A percentile compares a stretch with the other conserved stretches of the same genome.
phyloP scores from a whole-genome alignment of 1,139 yeast genomes.

The Arxiozyma heterogenica region DNA sequence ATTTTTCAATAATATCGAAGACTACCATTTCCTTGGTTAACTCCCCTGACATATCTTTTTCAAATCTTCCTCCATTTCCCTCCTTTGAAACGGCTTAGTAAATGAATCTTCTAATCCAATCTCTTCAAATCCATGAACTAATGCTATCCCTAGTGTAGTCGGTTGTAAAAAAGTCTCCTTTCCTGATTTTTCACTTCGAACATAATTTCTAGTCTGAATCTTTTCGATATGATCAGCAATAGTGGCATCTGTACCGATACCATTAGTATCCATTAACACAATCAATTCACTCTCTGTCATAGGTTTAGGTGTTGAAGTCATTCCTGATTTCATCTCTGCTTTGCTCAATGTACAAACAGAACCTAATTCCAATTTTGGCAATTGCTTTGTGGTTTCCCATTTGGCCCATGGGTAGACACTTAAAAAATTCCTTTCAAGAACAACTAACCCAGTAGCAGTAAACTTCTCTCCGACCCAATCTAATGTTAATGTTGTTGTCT shows the following conservation, averaged over 20 bases:
- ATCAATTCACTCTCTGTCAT: constrained; percentile 91
- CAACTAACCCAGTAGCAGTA: constrained; percentile 61
- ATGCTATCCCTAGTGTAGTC: constrained; percentile 73
- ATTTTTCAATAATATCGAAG: constrained; percentile 47
- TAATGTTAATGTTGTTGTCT: constrained; percentile 50
- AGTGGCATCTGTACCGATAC: constrained; percentile 98
- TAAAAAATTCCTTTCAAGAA: constrained; percentile 62
- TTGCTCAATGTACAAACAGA: constrained; percentile 46
- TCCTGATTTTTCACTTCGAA: constrained; percentile 39
- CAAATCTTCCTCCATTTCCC: constrained; percentile 61
- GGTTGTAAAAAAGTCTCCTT: constrained; percentile 52
- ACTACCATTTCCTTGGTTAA: constrained; percentile 48
- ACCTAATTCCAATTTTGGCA: constrained; percentile 58
- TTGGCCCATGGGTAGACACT: constrained; percentile 71
- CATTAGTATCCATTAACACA: constrained; percentile 91
- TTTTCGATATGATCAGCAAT: constrained; percentile 96
- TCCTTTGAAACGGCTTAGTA: constrained; percentile 82
- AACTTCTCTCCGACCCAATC: constrained; percentile 76
- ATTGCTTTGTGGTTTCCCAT: constrained; percentile 61
- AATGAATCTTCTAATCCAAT: constrained; percentile 69
- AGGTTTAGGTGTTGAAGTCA: constrained; percentile 69
- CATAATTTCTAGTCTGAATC: constrained; percentile 58
- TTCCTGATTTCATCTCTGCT: constrained; percentile 60
- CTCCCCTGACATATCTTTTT: constrained; percentile 61
- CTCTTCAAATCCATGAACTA: constrained; percentile 80